Conservation (phyloP, 108 stramenopile genomes). For the Fragilaria crotonensis region DNA sequence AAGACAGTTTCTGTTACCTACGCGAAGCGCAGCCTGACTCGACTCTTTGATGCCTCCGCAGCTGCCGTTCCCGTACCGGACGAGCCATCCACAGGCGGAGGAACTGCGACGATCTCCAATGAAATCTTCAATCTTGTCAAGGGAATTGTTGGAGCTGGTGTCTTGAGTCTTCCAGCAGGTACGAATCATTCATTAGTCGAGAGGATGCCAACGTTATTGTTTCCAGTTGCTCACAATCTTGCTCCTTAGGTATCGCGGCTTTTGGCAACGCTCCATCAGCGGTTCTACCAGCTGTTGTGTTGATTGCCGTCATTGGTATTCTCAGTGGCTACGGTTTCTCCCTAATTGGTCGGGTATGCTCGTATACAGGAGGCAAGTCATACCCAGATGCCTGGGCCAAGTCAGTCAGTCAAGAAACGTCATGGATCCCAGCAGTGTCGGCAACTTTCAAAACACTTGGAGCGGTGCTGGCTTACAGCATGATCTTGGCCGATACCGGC, state of each 20-base stretch:
- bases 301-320: slow-evolving; percentile 75
- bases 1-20: no score
- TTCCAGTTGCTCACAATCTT: no score
- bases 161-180: slow-evolving; percentile 88
- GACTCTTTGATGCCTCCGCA: no score
- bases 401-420: slow-evolving; percentile 53
- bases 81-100: no score
- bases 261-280: slow-evolving; percentile 90
- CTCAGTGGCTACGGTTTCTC: slow-evolving; percentile 85
- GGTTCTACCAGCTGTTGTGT: slow-evolving; percentile 72
- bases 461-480: slow-evolving; percentile 86
- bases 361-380: slow-evolving; percentile 64
- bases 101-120: slow-evolving; percentile 67
- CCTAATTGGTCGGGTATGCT: slow-evolving; percentile 75
- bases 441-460: slow-evolving; percentile 81
- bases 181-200: no score
- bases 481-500: slow-evolving; percentile 93
- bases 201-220: no score
- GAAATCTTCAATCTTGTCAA: slow-evolving; percentile 73
- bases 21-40: no score
- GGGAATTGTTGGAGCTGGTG: slow-evolving; percentile 88
- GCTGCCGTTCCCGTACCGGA: neutral
- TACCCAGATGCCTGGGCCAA: slow-evolving; percentile 90
- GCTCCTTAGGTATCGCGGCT: slow-evolving; percentile 84
- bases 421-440: slow-evolving; percentile 82